Percentiles rank a stretch among this genome's conserved stretches.
phyloP scores from a whole-genome alignment of 2,329 filamentous ascomycete species.

The Epichloe sylvatica region DNA sequence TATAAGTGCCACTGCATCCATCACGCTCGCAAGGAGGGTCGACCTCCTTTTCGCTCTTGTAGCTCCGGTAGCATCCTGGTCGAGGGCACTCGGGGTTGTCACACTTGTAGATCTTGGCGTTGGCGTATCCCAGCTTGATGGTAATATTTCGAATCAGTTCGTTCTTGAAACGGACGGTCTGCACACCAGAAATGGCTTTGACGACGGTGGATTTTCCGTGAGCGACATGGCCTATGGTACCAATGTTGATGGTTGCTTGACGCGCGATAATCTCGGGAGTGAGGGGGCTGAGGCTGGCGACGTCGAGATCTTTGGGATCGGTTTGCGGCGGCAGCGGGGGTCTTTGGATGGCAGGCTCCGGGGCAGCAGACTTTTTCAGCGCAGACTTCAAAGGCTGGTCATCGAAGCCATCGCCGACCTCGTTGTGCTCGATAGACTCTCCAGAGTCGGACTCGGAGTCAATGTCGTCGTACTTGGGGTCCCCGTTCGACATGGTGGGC shows the following conservation, averaged over 20 bases:
- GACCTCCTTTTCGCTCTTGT: slow-evolving; percentile 97
- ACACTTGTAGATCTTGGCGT: slow-evolving; percentile 99
- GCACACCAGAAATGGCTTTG: slow-evolving; percentile 96
- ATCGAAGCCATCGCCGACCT: slow-evolving; percentile 42
- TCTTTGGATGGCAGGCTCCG: slow-evolving; percentile 40
- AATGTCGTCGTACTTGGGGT: slow-evolving; percentile 55
- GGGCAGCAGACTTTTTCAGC: slow-evolving; percentile 57
- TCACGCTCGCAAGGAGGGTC: slow-evolving; percentile 92
- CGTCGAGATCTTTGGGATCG: slow-evolving; percentile 76
- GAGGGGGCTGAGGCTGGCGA: slow-evolving; percentile 65
- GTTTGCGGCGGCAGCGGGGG: slow-evolving; percentile 68
- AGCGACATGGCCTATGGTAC: slow-evolving; percentile 95
- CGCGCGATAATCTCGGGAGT: slow-evolving; percentile 94
- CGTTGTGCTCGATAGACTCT: slow-evolving; percentile 50
- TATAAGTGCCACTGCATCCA: slow-evolving; percentile 76
- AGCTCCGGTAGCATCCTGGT: slow-evolving; percentile 90
- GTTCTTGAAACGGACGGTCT: slow-evolving; percentile 99
- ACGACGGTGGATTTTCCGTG: slow-evolving; percentile 98
- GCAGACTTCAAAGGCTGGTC: slow-evolving; percentile 68
- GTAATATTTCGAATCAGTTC: slow-evolving; percentile 98
- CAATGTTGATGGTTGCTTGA: slow-evolving; percentile 98
- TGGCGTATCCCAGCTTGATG: slow-evolving; percentile 98
- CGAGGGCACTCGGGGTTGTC: slow-evolving; percentile 82
- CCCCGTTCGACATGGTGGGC: slow-evolving; percentile 40
- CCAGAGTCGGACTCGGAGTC: slow-evolving; percentile 56